phyloP scores from a whole-genome alignment of 257 asterid genomes.

The Striga asiatica region DNA sequence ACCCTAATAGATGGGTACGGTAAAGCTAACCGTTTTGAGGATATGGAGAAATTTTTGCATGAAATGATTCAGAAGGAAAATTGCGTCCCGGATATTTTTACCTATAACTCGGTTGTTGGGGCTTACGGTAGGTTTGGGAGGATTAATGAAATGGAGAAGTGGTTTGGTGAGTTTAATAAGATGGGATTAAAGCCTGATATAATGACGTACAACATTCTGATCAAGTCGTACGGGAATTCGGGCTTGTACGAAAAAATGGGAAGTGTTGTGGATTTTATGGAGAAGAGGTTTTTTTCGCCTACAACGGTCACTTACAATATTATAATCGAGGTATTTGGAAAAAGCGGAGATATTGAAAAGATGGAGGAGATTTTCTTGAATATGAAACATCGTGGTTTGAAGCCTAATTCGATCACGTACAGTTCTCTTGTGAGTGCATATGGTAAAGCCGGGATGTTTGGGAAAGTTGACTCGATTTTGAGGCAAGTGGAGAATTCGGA shows the following conservation, averaged over 20 bases:
- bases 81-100: constrained; percentile 56
- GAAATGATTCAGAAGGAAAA: constrained; percentile 57
- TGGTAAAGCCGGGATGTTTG: constrained; percentile 51
- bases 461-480: constrained; percentile 50
- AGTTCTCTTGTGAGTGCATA: constrained; percentile 67
- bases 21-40: constrained; percentile 55
- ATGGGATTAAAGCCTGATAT: constrained; percentile 79
- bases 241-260: constrained; percentile 55
- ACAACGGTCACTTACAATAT: constrained; percentile 67
- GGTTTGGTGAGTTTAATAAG: constrained; percentile 78
- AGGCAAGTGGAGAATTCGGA: constrained; percentile 77
- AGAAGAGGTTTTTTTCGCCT: constrained; percentile 62
- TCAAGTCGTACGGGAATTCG: constrained; percentile 56
- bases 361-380: constrained; percentile 72
- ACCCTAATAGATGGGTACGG: constrained; percentile 79
- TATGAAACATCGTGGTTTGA: constrained; percentile 78
- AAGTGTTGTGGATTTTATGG: constrained; percentile 60
- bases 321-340: constrained; percentile 68
- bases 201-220: constrained; percentile 61
- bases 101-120: constrained; percentile 70
- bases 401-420: constrained; percentile 78
- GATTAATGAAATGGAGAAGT: constrained; percentile 69
- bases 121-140: constrained; percentile 60
- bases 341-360: constrained; percentile 46
- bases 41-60: constrained; percentile 52